Evolutionary conservation across 2,329 filamentous ascomycete genomes (phyloP).

Genomic region (Myriosclerotinia curreyana): DNA sequence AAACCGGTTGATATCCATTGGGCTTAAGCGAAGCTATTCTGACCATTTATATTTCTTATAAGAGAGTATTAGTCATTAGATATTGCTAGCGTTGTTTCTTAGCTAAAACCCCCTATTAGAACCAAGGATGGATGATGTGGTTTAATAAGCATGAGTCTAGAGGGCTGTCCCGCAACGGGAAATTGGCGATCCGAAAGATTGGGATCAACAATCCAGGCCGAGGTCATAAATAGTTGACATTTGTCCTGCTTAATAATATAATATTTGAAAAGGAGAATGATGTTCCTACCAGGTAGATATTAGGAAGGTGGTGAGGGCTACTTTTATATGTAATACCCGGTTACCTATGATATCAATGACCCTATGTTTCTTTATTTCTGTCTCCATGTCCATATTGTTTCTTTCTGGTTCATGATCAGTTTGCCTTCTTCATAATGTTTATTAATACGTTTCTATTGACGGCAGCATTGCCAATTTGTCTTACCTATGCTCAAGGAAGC

Average conservation of each 20-base stretch:
- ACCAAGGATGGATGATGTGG: too few species aligned
- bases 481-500: conserved; percentile 20
- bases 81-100: too few species aligned
- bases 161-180: neutral
- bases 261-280: too few species aligned
- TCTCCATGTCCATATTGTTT: neutral
- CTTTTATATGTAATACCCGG: neutral
- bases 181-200: too few species aligned
- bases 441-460: neutral
- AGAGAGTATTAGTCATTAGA: too few species aligned
- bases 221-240: neutral
- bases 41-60: too few species aligned
- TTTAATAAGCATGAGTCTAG: neutral
- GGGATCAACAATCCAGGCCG: neutral
- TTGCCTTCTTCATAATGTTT: neutral
- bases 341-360: neutral
- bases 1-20: too few species aligned
- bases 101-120: too few species aligned
- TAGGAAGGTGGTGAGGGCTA: neutral
- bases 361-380: neutral
- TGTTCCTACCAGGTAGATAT: neutral
- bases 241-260: neutral
- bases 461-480: neutral
- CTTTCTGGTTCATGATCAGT: neutral
- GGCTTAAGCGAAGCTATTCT: too few species aligned